Base-by-base conservation (phyloP, 768 basidiomycete genomes). In the Tricholoma hemisulphureum region DNA sequence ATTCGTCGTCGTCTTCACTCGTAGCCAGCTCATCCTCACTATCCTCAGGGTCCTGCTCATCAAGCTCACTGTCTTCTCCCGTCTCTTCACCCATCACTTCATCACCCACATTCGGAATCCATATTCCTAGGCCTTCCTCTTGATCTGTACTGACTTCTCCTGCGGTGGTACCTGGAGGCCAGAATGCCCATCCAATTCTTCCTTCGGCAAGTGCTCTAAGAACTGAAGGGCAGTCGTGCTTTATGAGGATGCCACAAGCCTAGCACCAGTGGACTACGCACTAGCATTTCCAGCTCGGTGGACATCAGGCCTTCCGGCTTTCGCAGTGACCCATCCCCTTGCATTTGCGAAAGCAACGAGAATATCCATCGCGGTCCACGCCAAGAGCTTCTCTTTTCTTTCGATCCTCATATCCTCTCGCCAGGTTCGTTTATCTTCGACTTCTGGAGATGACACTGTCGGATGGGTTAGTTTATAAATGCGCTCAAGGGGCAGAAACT, bases 261-360 rank as follows among this genome's bases (percentile, higher is more conserved):
- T 41, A 37, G 46, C 7, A 23, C 26, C 51, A 51, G 24, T 50
- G 21, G 31, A 34, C 21, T 57, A 83, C 92, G 70, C 69, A 94
- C 94, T 86, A 10, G 86, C 84, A 69, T 95, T 95, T 29, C 94
- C 95, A 3, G 95, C 92, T 39, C 95, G 83, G 66, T 93, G 87
- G 21, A 90, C 75, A 72, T 98, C 95, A 2, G 94, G 88, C 59
- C 95, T 73, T 1, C 93, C 95, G 5, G 91, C 91, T 71, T 94
- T 91, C 9, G 95, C 95, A 29, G 95, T 98, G 39, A 95, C 71
- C 87, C 88, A 93, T 18, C 91, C 88, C 68, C 89, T 91, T 57
- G 80, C 76, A 51, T 82, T 69, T 1, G 95, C 93, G 69, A 89
- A 90, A 2, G 88, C 86, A 4, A 81, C 84, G 59, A 97, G 79